Evolutionary conservation across 2,329 filamentous ascomycete genomes (phyloP).

Genomic region (Beauveria australis): DNA sequence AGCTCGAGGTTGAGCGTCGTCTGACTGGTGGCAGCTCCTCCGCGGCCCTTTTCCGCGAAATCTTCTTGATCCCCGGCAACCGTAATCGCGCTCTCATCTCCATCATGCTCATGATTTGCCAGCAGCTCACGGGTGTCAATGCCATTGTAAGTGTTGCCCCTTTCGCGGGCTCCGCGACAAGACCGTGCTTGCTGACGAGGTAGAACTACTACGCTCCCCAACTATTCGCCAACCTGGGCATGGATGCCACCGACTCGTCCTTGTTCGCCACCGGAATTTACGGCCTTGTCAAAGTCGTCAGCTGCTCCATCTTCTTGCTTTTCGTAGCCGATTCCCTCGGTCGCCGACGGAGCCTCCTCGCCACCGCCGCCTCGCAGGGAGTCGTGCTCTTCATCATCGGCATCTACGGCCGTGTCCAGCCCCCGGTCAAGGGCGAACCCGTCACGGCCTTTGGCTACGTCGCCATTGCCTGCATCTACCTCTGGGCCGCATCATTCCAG

Average conservation of each 20-base stretch:
- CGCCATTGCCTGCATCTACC: conserved; percentile 62
- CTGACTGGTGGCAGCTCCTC: conserved; percentile 44
- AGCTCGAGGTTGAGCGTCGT: conserved; percentile 54
- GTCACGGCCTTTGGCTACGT: conserved; percentile 62
- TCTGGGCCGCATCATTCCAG: conserved; percentile 63
- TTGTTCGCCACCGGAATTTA: conserved; percentile 70
- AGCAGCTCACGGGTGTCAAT: conserved; percentile 61
- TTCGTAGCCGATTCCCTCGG: conserved; percentile 64
- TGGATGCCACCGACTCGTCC: conserved; percentile 45
- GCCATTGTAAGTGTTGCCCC: conserved; percentile 28
- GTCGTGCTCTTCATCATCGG: conserved; percentile 61
- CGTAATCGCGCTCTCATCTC: conserved; percentile 57
- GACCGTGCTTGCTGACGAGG: conserved; percentile 28
- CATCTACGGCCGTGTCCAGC: conserved; percentile 57
- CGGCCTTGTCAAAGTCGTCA: conserved; percentile 60
- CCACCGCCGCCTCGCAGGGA: conserved; percentile 56
- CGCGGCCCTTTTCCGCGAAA: conserved; percentile 55
- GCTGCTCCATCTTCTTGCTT: conserved; percentile 55
- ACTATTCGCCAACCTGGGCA: conserved; percentile 59
- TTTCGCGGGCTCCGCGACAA: background rate
- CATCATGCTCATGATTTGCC: conserved; percentile 54
- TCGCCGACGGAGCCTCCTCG: conserved; percentile 50
- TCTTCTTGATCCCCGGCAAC: conserved; percentile 52
- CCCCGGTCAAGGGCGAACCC: conserved; percentile 42
- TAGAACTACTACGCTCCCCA: conserved; percentile 60